These are phyloP conservation scores for Ophiocordyceps camponoti-rufipedis DNA, from an alignment of 2,329 filamentous ascomycete species.

Conservation along the genomic window DNA sequence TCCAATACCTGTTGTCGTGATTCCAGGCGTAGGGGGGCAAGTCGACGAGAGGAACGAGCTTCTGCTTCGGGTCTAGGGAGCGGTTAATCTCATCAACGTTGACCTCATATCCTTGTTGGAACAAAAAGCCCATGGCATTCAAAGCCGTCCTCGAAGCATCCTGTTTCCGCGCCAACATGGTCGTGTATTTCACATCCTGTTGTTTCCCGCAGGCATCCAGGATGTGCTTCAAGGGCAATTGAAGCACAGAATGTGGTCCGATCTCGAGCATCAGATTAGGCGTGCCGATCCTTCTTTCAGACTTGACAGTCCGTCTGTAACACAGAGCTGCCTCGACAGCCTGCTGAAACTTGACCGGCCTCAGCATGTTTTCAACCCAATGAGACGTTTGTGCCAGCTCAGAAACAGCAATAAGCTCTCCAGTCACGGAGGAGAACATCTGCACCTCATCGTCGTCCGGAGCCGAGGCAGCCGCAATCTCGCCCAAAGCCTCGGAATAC, in stretches of 20 bases:
- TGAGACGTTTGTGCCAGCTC: background rate
- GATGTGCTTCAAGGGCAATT: slow-evolving; percentile 7
- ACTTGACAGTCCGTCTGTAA: background rate
- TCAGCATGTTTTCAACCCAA: background rate
- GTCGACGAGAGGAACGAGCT: slow-evolving; percentile 8
- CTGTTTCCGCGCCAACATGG: background rate
- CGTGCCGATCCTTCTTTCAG: too few species aligned
- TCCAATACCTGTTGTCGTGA: slow-evolving; percentile 14
- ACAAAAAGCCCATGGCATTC: background rate
- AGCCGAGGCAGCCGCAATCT: background rate
- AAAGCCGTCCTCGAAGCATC: background rate
- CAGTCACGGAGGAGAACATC: background rate
- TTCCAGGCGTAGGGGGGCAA: slow-evolving; percentile 19
- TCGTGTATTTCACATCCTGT: slow-evolving; percentile 2
- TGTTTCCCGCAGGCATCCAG: background rate
- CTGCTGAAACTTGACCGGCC: background rate
- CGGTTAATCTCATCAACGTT: background rate
- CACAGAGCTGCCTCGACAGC: background rate
- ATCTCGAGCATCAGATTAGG: slow-evolving; percentile 12
- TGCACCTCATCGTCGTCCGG: background rate
- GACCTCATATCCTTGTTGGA: background rate
- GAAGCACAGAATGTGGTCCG: slow-evolving; percentile 9
- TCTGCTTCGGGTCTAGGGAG: background rate
- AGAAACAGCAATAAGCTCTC: background rate
- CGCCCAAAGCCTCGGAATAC: slow-evolving; percentile 14